These are phyloP conservation scores for Prunus mongolica DNA, from an alignment of 306 rosid species.

Conservation along the genomic window DNA sequence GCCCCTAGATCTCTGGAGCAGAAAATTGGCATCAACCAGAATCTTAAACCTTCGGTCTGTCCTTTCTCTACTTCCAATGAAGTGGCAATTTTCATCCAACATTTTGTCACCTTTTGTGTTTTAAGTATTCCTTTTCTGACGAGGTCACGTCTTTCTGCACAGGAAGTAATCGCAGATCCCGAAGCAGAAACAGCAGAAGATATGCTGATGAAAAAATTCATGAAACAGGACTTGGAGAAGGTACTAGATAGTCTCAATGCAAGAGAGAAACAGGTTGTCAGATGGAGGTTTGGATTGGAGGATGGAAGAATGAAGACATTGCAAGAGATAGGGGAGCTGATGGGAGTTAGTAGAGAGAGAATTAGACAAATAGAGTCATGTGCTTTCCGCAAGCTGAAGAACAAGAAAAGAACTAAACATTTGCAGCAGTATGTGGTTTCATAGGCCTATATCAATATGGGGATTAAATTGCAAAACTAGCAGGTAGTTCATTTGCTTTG, in stretches of 20 bases:
- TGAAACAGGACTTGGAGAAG: conserved; percentile 80
- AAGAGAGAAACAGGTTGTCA: conserved; percentile 78
- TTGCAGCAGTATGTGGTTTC: conserved; percentile 76
- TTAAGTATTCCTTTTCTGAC: conserved; percentile 24
- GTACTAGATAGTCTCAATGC: conserved; percentile 73
- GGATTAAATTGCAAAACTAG: conserved; percentile 13
- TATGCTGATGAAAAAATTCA: conserved; percentile 57
- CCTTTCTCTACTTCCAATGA: conserved; percentile 20
- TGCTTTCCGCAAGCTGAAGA: conserved; percentile 88
- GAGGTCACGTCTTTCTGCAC: background rate
- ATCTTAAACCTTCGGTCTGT: conserved; percentile 86
- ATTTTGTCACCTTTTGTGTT: background rate
- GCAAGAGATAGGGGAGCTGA: conserved; percentile 91
- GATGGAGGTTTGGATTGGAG: conserved; percentile 96
- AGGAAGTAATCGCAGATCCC: conserved; percentile 79
- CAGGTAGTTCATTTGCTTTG: conserved; percentile 26
- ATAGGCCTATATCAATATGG: conserved; percentile 34
- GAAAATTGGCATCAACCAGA: conserved; percentile 79
- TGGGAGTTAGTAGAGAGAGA: conserved; percentile 97
- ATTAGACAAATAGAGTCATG: conserved; percentile 82
- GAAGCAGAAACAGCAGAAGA: conserved; percentile 78
- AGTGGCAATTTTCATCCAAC: background rate
- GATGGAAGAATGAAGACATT: conserved; percentile 93
- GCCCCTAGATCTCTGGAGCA: conserved; percentile 92
- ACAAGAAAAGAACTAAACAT: conserved; percentile 81